Percentiles rank a stretch among this genome's conserved stretches.
These are phyloP conservation scores for Hericium alpestre DNA, from an alignment of 768 basidiomycete genomes.

Conservation along the genomic window DNA sequence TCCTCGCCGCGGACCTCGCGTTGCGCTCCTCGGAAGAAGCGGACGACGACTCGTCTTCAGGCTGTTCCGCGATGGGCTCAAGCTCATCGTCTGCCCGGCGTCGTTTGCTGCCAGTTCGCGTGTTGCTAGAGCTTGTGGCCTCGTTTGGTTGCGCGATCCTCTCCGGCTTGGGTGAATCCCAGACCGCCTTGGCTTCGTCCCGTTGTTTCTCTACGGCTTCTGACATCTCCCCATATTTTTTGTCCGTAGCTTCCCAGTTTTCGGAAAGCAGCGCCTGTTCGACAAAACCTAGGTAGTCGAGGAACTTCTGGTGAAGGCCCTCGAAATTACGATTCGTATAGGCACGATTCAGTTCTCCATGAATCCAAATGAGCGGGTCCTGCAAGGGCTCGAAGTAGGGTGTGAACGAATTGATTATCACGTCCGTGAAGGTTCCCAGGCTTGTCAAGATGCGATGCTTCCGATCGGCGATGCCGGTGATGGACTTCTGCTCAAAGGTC, in stretches of 20 bases:
- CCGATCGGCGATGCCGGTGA: neutral
- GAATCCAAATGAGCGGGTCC: neutral
- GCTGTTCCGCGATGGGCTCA: too few species aligned
- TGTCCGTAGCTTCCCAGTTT: neutral
- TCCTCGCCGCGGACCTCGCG: too few species aligned
- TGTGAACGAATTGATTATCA: neutral
- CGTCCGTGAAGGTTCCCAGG: neutral
- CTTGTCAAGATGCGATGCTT: neutral
- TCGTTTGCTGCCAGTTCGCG: too few species aligned
- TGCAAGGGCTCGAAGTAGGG: neutral
- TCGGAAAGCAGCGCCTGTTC: neutral
- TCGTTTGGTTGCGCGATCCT: too few species aligned
- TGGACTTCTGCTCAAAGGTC: neutral
- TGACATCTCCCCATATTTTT: too few species aligned
- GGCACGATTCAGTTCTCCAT: neutral
- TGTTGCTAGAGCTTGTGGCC: too few species aligned
- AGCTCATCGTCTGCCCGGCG: too few species aligned
- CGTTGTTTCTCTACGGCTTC: too few species aligned
- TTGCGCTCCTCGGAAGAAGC: too few species aligned
- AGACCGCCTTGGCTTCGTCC: too few species aligned
- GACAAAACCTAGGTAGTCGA: neutral
- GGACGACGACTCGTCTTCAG: too few species aligned
- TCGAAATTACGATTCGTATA: neutral
- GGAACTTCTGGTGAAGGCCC: neutral
- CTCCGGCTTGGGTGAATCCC: too few species aligned